A percentile compares a stretch with the other conserved stretches of the same genome.
phyloP scores from a whole-genome alignment of 257 asterid species.

The Mitragyna speciosa region DNA sequence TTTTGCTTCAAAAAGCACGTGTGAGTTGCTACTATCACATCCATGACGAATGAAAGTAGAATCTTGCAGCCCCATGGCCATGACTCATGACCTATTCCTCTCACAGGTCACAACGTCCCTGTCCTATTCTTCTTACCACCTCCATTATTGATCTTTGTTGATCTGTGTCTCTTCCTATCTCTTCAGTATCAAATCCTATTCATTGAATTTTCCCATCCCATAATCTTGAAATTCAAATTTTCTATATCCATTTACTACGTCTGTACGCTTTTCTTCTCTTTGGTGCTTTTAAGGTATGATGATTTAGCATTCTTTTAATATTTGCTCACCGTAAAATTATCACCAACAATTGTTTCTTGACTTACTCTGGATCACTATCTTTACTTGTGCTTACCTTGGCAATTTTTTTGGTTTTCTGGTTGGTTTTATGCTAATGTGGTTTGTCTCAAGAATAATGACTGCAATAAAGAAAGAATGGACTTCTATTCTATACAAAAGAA shows the following conservation, averaged over 20 bases:
- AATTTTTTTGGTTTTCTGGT: neutral
- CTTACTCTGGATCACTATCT: neutral
- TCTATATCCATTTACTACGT: slow-evolving; percentile 2
- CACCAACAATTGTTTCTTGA: neutral
- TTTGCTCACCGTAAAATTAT: neutral
- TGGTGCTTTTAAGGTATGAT: neutral
- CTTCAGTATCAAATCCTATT: neutral
- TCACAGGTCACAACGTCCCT: neutral
- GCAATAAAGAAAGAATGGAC: neutral
- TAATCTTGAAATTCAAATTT: neutral
- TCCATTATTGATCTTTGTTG: slow-evolving; percentile 32
- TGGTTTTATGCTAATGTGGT: neutral
- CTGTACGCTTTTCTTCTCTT: neutral
- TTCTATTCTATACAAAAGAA: too few species aligned
- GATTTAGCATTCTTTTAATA: neutral
- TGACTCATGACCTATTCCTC: slow-evolving; percentile 2
- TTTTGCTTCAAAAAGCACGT: slow-evolving; percentile 2
- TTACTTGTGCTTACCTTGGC: neutral
- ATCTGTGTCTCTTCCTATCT: slow-evolving; percentile 7
- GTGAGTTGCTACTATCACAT: neutral
- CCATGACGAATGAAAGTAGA: slow-evolving; percentile 9
- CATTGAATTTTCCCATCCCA: slow-evolving; percentile 6
- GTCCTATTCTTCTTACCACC: slow-evolving; percentile 4
- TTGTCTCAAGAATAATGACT: neutral
- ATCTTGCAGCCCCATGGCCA: slow-evolving; percentile 20